Percentiles rank a stretch among this genome's conserved stretches.
Conservation (phyloP, 805 yeast species). For the Yamadazyma takamatsuzukensis region DNA sequence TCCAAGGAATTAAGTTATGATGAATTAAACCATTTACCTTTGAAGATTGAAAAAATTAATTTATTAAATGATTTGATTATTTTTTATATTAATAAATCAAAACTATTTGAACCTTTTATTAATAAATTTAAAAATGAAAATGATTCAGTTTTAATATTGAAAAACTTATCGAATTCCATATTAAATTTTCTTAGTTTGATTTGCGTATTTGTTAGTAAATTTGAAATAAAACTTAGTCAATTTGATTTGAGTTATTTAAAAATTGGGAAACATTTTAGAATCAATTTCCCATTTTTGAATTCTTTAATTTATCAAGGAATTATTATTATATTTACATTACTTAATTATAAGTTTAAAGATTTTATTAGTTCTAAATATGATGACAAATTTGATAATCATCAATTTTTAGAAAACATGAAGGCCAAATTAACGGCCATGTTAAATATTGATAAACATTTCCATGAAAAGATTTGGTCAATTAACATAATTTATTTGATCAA, state of each 20-base stretch:
- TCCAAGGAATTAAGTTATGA: conserved; percentile 15
- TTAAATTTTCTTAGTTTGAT: conserved; percentile 35
- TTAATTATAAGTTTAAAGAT: conserved; percentile 38
- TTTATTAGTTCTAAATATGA: conserved; percentile 7
- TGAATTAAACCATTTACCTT: conserved; percentile 17
- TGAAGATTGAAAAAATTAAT: conserved; percentile 25
- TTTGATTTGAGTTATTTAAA: conserved; percentile 10
- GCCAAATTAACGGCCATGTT: conserved; percentile 19
- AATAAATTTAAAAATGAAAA: conserved; percentile 25
- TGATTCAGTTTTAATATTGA: conserved; percentile 22
- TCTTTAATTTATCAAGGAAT: conserved; percentile 50
- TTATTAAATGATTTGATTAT: conserved; percentile 44
- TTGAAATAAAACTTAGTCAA: conserved; percentile 13
- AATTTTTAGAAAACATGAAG: conserved; percentile 22
- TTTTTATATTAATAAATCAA: conserved; percentile 49
- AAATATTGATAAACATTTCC: conserved; percentile 20
- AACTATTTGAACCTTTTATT: conserved; percentile 50
- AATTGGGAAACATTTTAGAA: conserved; percentile 34
- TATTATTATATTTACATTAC: conserved; percentile 46
- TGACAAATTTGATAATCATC: conserved; percentile 7
- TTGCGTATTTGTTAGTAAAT: conserved; percentile 27
- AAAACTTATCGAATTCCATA: conserved; percentile 35
- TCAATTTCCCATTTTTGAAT: conserved; percentile 41
- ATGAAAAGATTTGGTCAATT: conserved; percentile 30
- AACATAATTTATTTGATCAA: conserved; percentile 29